A percentile compares a stretch with the other conserved stretches of the same genome.
phyloP scores from a whole-genome alignment of 2,329 filamentous ascomycete genomes.

The Escovopsis sp. region DNA sequence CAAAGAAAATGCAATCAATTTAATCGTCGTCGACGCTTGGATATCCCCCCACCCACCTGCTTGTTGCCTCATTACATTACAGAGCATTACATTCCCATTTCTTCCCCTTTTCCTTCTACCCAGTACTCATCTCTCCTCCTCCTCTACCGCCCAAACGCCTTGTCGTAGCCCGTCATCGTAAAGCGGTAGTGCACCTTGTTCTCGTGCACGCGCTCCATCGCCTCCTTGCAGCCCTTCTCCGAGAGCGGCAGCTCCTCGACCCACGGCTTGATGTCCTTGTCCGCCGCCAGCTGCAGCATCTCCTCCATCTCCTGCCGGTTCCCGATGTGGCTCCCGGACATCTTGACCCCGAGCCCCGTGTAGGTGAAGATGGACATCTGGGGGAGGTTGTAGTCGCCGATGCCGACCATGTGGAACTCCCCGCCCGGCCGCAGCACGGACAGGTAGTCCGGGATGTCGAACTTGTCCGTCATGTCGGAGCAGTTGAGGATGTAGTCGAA shows the following conservation, averaged over 20 bases:
- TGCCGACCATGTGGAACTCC: conserved; percentile 41
- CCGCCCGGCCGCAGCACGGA: conserved; percentile 35
- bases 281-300: conserved; percentile 40
- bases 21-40: too few relatives aligned
- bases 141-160: conserved; percentile 31
- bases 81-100: too few relatives aligned
- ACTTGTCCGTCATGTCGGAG: conserved; percentile 34
- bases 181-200: conserved; percentile 61
- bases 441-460: conserved; percentile 37
- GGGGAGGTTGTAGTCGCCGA: conserved; percentile 35
- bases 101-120: too few relatives aligned
- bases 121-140: not conserved
- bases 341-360: conserved; percentile 33
- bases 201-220: conserved; percentile 51
- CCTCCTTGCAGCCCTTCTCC: conserved; percentile 53
- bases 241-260: conserved; percentile 49
- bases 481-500: conserved; percentile 38
- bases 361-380: conserved; percentile 26
- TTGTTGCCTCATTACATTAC: too few relatives aligned
- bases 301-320: conserved; percentile 43
- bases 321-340: conserved; percentile 43
- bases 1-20: too few relatives aligned
- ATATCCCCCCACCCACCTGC: too few relatives aligned
- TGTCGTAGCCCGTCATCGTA: conserved; percentile 52
- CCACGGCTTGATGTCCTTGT: conserved; percentile 39